A percentile compares a stretch with the other conserved stretches of the same genome.
Conservation (phyloP, 306 rosid species). For the Prunus salicina region DNA sequence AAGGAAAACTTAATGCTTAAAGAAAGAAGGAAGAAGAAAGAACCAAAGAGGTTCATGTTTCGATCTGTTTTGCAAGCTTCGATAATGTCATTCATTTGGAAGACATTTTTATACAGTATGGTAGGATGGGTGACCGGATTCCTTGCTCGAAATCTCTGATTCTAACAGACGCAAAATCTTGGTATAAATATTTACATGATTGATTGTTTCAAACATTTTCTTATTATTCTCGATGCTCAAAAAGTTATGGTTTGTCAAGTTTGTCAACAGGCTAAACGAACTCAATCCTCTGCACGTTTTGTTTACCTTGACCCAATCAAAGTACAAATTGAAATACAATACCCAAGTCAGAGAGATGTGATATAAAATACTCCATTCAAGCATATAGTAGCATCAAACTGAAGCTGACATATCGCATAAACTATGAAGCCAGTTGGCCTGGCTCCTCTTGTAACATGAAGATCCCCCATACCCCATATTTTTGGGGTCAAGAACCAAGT, state of each 20-base stretch:
- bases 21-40: background rate
- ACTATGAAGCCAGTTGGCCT: too few relatives aligned
- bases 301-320: slow-evolving; percentile 14
- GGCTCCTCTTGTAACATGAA: too few relatives aligned
- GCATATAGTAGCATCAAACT: too few relatives aligned
- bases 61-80: background rate
- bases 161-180: background rate
- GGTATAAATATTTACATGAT: background rate
- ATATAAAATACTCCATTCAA: background rate
- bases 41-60: background rate
- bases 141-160: background rate
- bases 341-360: too few relatives aligned
- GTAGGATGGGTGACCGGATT: background rate
- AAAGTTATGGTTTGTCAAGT: background rate
- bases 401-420: too few relatives aligned
- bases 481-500: too few relatives aligned
- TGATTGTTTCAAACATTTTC: background rate
- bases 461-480: too few relatives aligned
- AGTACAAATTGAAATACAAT: background rate
- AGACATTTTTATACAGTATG: background rate
- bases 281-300: background rate
- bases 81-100: background rate
- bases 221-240: background rate
- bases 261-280: background rate
- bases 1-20: background rate